Percentiles rank a stretch among this genome's conserved stretches.
Evolutionary conservation across 2,329 filamentous ascomycete genomes (phyloP).

Genomic region (Fusarium nanum): DNA sequence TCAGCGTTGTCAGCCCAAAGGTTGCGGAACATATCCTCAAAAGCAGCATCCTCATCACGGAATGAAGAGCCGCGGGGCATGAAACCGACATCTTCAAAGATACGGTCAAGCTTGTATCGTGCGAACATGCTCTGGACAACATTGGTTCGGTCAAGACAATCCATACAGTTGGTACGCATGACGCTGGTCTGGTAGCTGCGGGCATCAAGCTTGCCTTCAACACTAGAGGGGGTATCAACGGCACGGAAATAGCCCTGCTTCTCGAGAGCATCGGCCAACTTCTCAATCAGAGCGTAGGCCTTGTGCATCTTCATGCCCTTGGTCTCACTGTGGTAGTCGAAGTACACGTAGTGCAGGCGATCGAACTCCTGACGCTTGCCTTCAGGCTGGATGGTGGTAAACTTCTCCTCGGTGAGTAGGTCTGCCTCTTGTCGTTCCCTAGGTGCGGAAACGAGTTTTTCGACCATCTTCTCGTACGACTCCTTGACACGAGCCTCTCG

Average conservation of each 20-base stretch:
- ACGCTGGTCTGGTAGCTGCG: constrained; percentile 87
- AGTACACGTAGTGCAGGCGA: constrained; percentile 94
- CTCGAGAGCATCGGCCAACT: constrained; percentile 78
- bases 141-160: constrained; percentile 97
- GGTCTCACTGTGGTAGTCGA: constrained; percentile 98
- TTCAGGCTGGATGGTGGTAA: constrained; percentile 78
- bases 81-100: constrained; percentile 86
- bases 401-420: constrained; percentile 78
- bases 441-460: constrained; percentile 76
- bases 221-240: constrained; percentile 81
- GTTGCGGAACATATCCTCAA: constrained; percentile 94
- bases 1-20: constrained; percentile 99
- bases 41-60: constrained; percentile 78
- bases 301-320: constrained; percentile 95
- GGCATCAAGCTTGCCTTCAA: constrained; percentile 79
- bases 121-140: constrained; percentile 98
- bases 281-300: constrained; percentile 86
- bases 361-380: constrained; percentile 74
- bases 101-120: constrained; percentile 86
- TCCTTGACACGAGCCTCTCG: constrained; percentile 90
- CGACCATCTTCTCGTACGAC: constrained; percentile 91
- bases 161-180: constrained; percentile 98
- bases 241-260: constrained; percentile 93
- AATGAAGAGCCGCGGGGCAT: constrained; percentile 81
- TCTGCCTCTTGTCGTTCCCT: constrained; percentile 75